phyloP scores from a whole-genome alignment of 345 rosid species.

The Syzygium grande region DNA sequence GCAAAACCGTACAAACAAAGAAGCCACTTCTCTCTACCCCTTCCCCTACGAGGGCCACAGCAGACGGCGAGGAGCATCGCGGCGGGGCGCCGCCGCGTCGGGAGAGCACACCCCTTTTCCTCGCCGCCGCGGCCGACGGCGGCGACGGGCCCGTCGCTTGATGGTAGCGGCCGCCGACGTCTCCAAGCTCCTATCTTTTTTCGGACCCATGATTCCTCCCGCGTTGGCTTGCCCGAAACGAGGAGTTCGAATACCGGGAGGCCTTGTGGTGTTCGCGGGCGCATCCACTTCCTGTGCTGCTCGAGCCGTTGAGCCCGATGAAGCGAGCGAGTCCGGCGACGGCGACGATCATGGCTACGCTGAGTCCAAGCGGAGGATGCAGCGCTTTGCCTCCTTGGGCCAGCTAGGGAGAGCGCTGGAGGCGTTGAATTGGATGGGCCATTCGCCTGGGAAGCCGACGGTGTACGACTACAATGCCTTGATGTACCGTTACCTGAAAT shows the following conservation, averaged over 20 bases:
- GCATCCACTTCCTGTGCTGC: constrained; percentile 19
- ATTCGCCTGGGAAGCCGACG: constrained; percentile 16
- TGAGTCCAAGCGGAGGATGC: constrained; percentile 18
- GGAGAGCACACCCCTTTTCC: neutral
- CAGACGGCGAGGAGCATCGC: neutral
- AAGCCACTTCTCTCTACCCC: neutral
- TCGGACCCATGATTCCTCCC: neutral
- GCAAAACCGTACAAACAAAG: neutral
- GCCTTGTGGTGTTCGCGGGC: neutral
- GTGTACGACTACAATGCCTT: constrained; percentile 26
- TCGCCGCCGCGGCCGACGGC: neutral
- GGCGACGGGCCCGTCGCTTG: neutral
- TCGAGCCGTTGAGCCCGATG: neutral
- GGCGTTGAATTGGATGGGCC: constrained; percentile 16
- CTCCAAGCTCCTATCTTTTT: neutral
- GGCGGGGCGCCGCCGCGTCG: neutral
- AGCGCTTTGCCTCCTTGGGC: constrained; percentile 15
- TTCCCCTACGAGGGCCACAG: neutral
- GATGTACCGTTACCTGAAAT: constrained; percentile 13
- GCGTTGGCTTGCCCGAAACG: neutral
- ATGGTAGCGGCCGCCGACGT: neutral
- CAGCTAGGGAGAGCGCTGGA: constrained; percentile 13
- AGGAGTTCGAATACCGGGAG: neutral
- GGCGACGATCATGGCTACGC: neutral
- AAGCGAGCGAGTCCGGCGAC: neutral